Evolutionary conservation across 2,329 filamentous ascomycete species (phyloP), one percentile per base, ranked within the genome.

Genomic region (Septoria linicola): DNA sequence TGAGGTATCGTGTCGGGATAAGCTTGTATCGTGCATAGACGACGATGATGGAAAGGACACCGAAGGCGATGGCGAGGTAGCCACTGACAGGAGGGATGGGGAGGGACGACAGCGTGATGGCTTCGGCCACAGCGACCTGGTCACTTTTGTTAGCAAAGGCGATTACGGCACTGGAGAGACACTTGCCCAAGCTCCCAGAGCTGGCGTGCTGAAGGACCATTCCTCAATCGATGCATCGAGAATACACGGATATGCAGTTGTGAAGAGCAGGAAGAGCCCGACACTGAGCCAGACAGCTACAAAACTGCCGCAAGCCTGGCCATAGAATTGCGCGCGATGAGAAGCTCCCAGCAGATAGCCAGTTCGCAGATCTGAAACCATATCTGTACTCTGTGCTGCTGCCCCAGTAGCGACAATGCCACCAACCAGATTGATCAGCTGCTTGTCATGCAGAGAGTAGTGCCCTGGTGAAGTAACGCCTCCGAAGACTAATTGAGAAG

Each of bases 401-500:
- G 64, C 65, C 47, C 68, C 65, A 42, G 55, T 61, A 23, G 64
- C 66, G 25, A 71, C 59, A 27, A 68, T 66, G 30, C 82, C 82
- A 25, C 81, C 81, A 32, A 83, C 74, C 20, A 85, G 70, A 70
- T 86, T 86, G 68, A 85, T 74, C 49, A 75, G 72, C 69, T 85
- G 83, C 1, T 82, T 80, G 10, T 76, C 65, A 4, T 69, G 58
- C 51, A 80, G 58, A 1, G 69, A 63, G 63, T 75, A 77, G 51
- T 76, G 71, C 43, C 76, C 71, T 53, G 76, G 73, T 8, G 73
- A 74, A 27, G 81, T 84, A 37, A 80, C 80, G 42, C 77, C 82
- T 53, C 82, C 82, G 46, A 83, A 80, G 53, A 86, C 75, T 41
- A 85, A 77, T 71, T 85, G 83, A 2, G 80, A 82, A 6, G 82